Base-by-base conservation (phyloP, 1,139 yeast genomes). In the Dujonia santamariae region DNA sequence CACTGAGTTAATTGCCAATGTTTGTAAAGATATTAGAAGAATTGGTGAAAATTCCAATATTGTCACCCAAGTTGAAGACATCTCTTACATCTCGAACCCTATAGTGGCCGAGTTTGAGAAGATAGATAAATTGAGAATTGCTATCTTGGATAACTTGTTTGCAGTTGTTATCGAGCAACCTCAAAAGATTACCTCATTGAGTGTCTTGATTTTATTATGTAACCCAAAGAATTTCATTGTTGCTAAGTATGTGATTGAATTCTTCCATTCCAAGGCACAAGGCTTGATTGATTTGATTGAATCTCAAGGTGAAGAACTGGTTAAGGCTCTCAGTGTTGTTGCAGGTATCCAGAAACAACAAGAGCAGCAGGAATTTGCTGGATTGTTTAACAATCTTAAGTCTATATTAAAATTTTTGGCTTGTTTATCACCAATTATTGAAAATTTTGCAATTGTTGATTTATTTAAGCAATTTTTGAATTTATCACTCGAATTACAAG, bases 141-240 rank as follows among this genome's bases (percentile, higher is more conserved):
- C 82, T 13, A 66, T 84, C 16, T 64, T 83, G 47, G 69, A 72
- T 35, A 84, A 88, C 1, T 57, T 87, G 21, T 71, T 72, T 40
- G 87, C 95, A 1, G 75, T 85, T 28, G 68, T 85, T 7, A 60
- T 75, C 27, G 98, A 92, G 57, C 97, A 90, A 57, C 97, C 97
- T 1, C 96, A 90, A 47, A 92, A 90, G 54, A 75, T 83, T 40
- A 77, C 80, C 18, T 75, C 83, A 17, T 61, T 90, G 40, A 74
- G 87, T 21, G 78, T 82, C n/a, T 69, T 87, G 44, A 63, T 90
- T 8, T 71, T 82, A 46, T 67, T 82, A 23, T 80, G 87, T 38
- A 82, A 84, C 57, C 69, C 84, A 12, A 74, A 74, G 43, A 80
- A 80, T 54, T 73, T 76, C 33, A 68, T 76, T 27, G 80, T 85